Base-by-base conservation (phyloP, 2,329 filamentous ascomycete species). In the Epichloe hybrida region DNA sequence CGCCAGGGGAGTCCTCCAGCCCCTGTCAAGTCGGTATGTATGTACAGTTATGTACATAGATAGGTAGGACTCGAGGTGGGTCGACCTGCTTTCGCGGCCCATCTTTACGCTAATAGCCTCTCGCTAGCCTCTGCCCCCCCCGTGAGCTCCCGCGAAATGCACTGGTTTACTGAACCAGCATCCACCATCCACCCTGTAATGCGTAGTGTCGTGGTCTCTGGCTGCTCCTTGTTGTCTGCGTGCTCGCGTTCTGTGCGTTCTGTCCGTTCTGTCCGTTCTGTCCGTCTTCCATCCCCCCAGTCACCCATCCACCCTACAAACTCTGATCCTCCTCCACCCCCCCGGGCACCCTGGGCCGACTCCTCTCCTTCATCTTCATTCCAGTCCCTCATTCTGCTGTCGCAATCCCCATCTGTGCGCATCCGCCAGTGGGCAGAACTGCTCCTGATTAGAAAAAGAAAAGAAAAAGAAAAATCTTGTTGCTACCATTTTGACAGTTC, bases 381-480 rank as follows among this genome's bases (percentile, higher is more conserved):
- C 59, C 61, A 61, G 61, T 66, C 64, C 54, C 57, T 64, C 64
- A 55, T 61, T 65, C 62, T 62, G 58, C 48, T n/a, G 40, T 50
- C 51, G 39, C 48, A 34, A 46, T 5, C 59, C 53, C 55, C 54
- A 53, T 53, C 53, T 55, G 52, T 56, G 52, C 57, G 52, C 54
- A 43, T 43, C 37, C 44, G 47, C 48, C 53, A 49, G 50, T 37
- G 39, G 48, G 50, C 46, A 47, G 42, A 50, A 44, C 48, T 53
- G 31, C 40, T 51, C 38, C 34, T 27, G 38, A 48, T 53, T n/a
- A 40, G 9, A 31, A 31, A 31, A 11, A 27, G 7, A 31, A 31
- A 4, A 9, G 35, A 5, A 27, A 27, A 8, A 5, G 8, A 27
- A 8, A 9, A 9, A 1, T 31, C 20, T 38, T 20, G 21, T 38